Evolutionary conservation across 352 stramenopile genomes (phyloP).

Genomic region (Globisporangium cylindrosporum): DNA sequence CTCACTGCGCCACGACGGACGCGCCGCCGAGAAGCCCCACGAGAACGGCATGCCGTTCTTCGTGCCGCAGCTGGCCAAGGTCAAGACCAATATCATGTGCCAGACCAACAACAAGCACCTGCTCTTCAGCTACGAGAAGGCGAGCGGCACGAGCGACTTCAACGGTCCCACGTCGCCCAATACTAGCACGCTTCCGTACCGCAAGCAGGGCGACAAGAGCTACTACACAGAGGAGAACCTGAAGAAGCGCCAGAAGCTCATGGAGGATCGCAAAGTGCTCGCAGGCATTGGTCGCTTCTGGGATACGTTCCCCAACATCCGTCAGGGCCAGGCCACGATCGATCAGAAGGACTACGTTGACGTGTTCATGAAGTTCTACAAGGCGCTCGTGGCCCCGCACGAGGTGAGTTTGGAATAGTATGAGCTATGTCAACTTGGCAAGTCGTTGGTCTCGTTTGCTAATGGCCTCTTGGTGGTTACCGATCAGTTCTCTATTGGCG

Average conservation of each 20-base stretch:
- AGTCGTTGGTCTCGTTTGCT: background rate
- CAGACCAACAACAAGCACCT: constrained; percentile 44
- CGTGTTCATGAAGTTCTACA: constrained; percentile 84
- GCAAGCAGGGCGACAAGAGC: constrained; percentile 66
- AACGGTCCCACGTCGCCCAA: constrained; percentile 18
- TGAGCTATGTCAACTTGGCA: background rate
- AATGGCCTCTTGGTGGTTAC: background rate
- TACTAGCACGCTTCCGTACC: constrained; percentile 38
- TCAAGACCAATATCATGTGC: constrained; percentile 66
- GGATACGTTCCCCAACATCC: constrained; percentile 65
- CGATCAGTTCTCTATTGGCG: constrained; percentile 55
- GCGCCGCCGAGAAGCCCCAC: constrained; percentile 24
- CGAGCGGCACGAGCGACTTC: background rate
- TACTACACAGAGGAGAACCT: constrained; percentile 77
- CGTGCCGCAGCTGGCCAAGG: constrained; percentile 59
- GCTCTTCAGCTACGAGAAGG: constrained; percentile 49
- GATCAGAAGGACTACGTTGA: constrained; percentile 60
- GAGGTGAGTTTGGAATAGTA: constrained; percentile 23
- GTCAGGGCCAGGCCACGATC: constrained; percentile 42
- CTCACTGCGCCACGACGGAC: constrained; percentile 34
- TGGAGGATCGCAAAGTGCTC: constrained; percentile 44
- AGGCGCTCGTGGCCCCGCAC: constrained; percentile 63
- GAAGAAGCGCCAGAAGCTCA: constrained; percentile 46
- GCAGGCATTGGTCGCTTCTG: constrained; percentile 61
- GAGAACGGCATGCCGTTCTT: constrained; percentile 54